Evolutionary conservation across 495 filamentous ascomycete genomes (phyloP), one percentile per base, ranked within the genome.

Genomic region (Trichoderma virens): DNA sequence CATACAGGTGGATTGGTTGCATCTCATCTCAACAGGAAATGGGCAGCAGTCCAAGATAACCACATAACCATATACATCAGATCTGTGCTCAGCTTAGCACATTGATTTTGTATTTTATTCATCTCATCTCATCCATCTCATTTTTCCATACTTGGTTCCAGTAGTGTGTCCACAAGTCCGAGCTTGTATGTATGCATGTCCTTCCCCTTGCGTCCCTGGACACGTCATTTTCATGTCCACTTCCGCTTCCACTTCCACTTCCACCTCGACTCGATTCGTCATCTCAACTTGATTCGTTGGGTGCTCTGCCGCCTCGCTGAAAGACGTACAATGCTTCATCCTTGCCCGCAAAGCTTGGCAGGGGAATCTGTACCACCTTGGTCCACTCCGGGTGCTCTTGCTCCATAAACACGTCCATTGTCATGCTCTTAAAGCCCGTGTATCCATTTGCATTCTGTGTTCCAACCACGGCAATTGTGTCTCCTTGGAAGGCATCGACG

Each of bases 361-460:
- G 70, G 16, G 81, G 72, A 32, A 83, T 67, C 71, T 82, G 79
- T 11, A 75, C 75, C 2, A 76, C 70, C 69, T 76, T 75, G 56
- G 66, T 65, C 72, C 75, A 83, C 47, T 47, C 65, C 43, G 47
- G 30, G 39, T 76, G 78, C 72, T 85, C 78, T 28, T 70, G 69
- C 63, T 67, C 74, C 70, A 88, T 79, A 69, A 79, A 87, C 64
- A 82, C 79, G 65, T 83, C 81, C 67, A 86, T 78, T 18, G 77
- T 82, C 71, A 74, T 67, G 45, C 76, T 76, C 25, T 69, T 72
- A 66, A 88, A 88, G 6, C 73, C 84, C 4, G 86, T 89, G 67
- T 86, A 88, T n/a, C 86, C 81, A 67, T 83, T 87, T 59, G 59
- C 64, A 70, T 86, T 87, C 74, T 87, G 84, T 59, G 86, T 87